These are phyloP conservation scores for Hypoxylon perforatum DNA, from an alignment of 495 filamentous ascomycete species.

Conservation along the genomic window DNA sequence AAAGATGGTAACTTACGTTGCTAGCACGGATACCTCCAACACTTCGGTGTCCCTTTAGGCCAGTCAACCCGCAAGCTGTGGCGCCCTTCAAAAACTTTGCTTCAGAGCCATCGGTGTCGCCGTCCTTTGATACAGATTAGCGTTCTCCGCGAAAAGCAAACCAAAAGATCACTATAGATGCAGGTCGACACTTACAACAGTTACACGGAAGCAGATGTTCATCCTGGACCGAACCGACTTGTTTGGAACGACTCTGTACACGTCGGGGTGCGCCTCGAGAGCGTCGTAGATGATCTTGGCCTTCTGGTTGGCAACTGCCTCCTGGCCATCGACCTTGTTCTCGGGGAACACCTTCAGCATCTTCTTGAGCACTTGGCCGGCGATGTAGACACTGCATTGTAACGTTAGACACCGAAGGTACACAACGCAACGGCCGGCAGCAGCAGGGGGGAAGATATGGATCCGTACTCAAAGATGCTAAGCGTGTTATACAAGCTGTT, in stretches of 20 bases:
- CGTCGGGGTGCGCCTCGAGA: constrained; percentile 74
- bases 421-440: background rate
- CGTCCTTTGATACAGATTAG: constrained; percentile 48
- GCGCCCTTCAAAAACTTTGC: constrained; percentile 82
- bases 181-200: constrained; percentile 47
- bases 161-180: constrained; percentile 2
- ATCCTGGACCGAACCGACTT: constrained; percentile 68
- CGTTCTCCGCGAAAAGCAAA: background rate
- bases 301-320: constrained; percentile 77
- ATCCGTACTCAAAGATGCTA: constrained; percentile 83
- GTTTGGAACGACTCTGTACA: constrained; percentile 79
- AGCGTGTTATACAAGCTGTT: constrained; percentile 95
- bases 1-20: no score
- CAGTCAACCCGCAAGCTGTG: constrained; percentile 68
- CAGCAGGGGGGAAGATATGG: background rate
- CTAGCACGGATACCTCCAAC: constrained; percentile 76
- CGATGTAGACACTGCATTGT: constrained; percentile 75
- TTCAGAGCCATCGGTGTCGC: constrained; percentile 70
- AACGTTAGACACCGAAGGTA: constrained; percentile 7
- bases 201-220: constrained; percentile 80
- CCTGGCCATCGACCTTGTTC: constrained; percentile 77
- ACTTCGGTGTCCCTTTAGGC: constrained; percentile 84
- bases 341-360: constrained; percentile 68
- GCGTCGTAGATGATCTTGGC: constrained; percentile 76
- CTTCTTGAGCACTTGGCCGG: constrained; percentile 81